phyloP scores from a whole-genome alignment of 139 green algal species.

The Chlamydomonas schloesseri region DNA sequence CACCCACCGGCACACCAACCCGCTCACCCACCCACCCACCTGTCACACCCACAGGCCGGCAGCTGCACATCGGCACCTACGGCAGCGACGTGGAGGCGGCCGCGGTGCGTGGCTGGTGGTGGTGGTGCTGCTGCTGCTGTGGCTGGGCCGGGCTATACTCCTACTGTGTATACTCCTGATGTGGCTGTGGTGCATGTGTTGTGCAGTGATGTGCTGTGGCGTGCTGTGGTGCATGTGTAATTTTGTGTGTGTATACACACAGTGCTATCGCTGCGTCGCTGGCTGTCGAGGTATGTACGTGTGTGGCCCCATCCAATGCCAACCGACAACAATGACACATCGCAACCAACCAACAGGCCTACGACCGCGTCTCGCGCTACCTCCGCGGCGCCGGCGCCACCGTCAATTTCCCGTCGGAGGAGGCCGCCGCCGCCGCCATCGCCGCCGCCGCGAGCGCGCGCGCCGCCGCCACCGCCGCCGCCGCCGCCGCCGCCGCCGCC shows the following conservation, averaged over 20 bases:
- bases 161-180: too few relatives aligned
- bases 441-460: neutral
- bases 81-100: conserved; percentile 53
- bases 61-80: conserved; percentile 58
- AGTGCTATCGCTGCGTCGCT: too few relatives aligned
- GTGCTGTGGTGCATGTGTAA: too few relatives aligned
- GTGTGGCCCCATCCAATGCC: too few relatives aligned
- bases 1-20: too few relatives aligned
- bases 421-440: neutral
- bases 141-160: too few relatives aligned
- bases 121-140: too few relatives aligned
- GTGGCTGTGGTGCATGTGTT: too few relatives aligned
- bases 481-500: neutral
- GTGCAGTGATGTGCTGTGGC: too few relatives aligned
- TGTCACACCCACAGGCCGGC: neutral
- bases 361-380: conserved; percentile 56
- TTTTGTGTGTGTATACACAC: too few relatives aligned
- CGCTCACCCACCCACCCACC: neutral
- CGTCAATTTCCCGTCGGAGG: conserved; percentile 54
- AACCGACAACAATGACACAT: too few relatives aligned
- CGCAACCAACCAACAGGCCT: conserved; percentile 15
- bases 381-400: conserved; percentile 52
- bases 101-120: neutral
- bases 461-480: neutral
- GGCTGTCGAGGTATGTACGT: too few relatives aligned